These are phyloP conservation scores for Xylariales sp. DNA, from an alignment of 2,329 filamentous ascomycete genomes.

Conservation along the genomic window DNA sequence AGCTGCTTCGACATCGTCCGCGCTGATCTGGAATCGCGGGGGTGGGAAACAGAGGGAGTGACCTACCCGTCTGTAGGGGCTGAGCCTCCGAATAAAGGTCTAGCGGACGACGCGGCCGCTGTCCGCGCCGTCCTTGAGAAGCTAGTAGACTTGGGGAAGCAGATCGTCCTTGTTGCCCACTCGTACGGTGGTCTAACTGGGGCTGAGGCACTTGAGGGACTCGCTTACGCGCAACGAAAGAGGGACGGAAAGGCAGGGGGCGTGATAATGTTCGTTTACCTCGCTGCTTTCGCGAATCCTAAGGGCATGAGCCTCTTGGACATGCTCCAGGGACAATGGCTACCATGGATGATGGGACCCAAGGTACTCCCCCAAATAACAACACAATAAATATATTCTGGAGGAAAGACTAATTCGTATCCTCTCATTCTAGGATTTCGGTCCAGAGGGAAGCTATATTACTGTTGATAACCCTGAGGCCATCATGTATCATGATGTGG, in stretches of 20 bases:
- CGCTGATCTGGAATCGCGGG: constrained; percentile 18
- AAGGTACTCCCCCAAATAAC: background rate
- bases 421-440: background rate
- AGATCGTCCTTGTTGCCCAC: constrained; percentile 37
- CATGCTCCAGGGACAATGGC: constrained; percentile 15
- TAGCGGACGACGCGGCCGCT: constrained; percentile 23
- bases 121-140: constrained; percentile 20
- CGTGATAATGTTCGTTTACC: constrained; percentile 24
- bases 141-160: constrained; percentile 28
- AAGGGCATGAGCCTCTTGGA: constrained; percentile 13
- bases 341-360: constrained; percentile 17
- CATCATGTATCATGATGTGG: constrained; percentile 16
- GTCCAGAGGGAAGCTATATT: constrained; percentile 10
- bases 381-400: background rate
- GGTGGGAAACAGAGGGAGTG: constrained; percentile 21
- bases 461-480: constrained; percentile 9
- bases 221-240: constrained; percentile 24
- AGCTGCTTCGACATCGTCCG: constrained; percentile 20
- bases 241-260: constrained; percentile 26
- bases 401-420: background rate
- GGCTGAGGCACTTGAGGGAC: constrained; percentile 28
- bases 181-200: constrained; percentile 38
- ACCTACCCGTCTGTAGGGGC: constrained; percentile 27
- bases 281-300: constrained; percentile 18
- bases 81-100: constrained; percentile 10